Base-by-base conservation (phyloP, 352 stramenopile species). In the Globisporangium canariense region DNA sequence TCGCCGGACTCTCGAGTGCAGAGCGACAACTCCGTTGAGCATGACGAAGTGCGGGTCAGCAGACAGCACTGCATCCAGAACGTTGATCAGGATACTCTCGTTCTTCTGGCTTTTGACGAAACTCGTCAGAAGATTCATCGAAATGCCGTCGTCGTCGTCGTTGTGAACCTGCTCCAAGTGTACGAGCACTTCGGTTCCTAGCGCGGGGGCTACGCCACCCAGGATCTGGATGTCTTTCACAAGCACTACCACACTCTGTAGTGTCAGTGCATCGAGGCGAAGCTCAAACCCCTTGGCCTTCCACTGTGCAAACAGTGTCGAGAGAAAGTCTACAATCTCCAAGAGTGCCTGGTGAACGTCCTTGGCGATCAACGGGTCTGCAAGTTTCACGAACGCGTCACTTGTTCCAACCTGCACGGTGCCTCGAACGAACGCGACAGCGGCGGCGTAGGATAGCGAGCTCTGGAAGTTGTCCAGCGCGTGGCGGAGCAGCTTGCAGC, bases 211-310 rank as follows among this genome's bases (percentile, higher is more conserved):
- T 47, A 40, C 25, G 6, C 38, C 61, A n/a, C 64, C 49, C 4
- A 87, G 62, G 6, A 87, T 69, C 11, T 75, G 68, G 1, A 79
- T 65, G 57, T 86, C 67, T 58, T 86, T 86, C 13, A 80, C 69
- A 11, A 84, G 62, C 18, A 83, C 60, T 11, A 87, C 74, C 7
- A 84, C 22, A 49, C 58, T 75, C 55, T 75, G 65, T 9, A 81
- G 34, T n/a, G 76, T 57, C 66, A 83, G 73, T 4, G 69, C 68
- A 69, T 84, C 74, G 14, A 87, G 61, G 25, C 43, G 55, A 25
- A 87, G 66, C 2, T 54, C 57, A 38, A 66, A 46, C 0, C 43
- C 30, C 18, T 67, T 54, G 8, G 22, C 18, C 58, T 79, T 78
- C 74, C 74, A 84, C 9, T 51, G 59, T 1, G 36, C 57, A 40